These are phyloP conservation scores for Rhizopogon sp. DNA, from an alignment of 768 basidiomycete genomes.

Conservation along the genomic window DNA sequence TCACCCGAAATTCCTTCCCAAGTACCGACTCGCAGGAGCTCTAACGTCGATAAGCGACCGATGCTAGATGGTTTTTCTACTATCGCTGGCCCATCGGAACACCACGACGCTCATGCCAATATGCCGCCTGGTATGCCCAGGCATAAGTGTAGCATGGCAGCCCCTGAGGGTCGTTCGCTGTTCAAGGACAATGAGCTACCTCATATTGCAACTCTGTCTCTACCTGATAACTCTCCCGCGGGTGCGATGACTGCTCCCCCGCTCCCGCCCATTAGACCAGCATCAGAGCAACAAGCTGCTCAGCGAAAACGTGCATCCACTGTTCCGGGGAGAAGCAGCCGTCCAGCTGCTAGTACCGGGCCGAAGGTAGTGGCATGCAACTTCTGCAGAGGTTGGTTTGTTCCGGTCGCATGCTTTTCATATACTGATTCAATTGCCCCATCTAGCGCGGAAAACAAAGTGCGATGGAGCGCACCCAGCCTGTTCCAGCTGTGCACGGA, in stretches of 20 bases:
- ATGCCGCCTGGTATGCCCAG: constrained; percentile 29
- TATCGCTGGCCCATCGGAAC: constrained; percentile 34
- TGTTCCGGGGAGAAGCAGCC: constrained; percentile 55
- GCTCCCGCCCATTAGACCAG: constrained; percentile 60
- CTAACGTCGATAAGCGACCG: constrained; percentile 30
- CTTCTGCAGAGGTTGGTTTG: constrained; percentile 72
- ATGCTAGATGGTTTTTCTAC: constrained; percentile 25
- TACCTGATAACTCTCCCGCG: constrained; percentile 52
- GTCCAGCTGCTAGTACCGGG: constrained; percentile 61
- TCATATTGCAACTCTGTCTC: constrained; percentile 65
- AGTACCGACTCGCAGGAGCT: constrained; percentile 31
- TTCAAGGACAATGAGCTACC: constrained; percentile 64
- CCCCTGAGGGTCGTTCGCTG: constrained; percentile 34
- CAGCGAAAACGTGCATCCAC: constrained; percentile 69
- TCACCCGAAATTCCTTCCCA: constrained; percentile 43
- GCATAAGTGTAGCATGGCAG: constrained; percentile 21
- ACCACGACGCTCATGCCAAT: constrained; percentile 37
- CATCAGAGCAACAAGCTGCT: constrained; percentile 61
- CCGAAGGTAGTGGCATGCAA: constrained; percentile 88
- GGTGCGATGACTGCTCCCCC: constrained; percentile 57
- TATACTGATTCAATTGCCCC: neutral
- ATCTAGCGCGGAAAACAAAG: constrained; percentile 78
- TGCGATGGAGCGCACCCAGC: constrained; percentile 85
- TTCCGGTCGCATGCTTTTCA: neutral
- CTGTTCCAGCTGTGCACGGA: constrained; percentile 77